Evolutionary conservation across 352 stramenopile species (phyloP).

Genomic region (Phytophthora nicotianae): DNA sequence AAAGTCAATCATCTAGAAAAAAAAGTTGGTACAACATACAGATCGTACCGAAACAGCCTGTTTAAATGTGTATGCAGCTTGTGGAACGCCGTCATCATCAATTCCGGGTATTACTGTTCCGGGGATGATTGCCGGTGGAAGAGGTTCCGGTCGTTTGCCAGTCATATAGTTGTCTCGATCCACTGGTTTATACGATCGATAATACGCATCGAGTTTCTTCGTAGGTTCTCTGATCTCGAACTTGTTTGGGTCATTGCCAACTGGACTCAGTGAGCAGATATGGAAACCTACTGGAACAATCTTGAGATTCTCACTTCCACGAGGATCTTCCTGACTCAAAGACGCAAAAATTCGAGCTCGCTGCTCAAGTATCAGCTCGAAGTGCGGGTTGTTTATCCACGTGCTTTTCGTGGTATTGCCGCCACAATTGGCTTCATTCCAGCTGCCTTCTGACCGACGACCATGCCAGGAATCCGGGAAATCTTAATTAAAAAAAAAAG

Average conservation of each 20-base stretch:
- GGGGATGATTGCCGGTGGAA: conserved; percentile 79
- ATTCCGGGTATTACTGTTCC: conserved; percentile 67
- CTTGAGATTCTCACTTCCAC: conserved; percentile 69
- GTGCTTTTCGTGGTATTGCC: conserved; percentile 86
- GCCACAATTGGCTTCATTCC: conserved; percentile 79
- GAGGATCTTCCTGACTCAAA: conserved; percentile 81
- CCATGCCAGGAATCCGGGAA: conserved; percentile 90
- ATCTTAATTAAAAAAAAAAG: conserved; percentile 39
- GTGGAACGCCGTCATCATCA: conserved; percentile 69
- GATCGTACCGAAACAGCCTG: conserved; percentile 75
- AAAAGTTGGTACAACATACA: too few species aligned
- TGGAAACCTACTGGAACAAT: conserved; percentile 86
- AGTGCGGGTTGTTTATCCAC: conserved; percentile 89
- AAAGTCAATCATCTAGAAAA: too few species aligned
- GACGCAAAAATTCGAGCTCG: conserved; percentile 73
- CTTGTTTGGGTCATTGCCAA: conserved; percentile 40
- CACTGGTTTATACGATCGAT: conserved; percentile 73
- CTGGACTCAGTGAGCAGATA: conserved; percentile 61
- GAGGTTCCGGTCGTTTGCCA: conserved; percentile 47
- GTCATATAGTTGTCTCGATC: conserved; percentile 65
- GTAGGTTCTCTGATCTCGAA: conserved; percentile 69
- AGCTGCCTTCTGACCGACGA: conserved; percentile 72
- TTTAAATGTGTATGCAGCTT: conserved; percentile 85
- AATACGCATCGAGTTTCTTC: conserved; percentile 67
- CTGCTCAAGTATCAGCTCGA: conserved; percentile 71